Evolutionary conservation across 2,329 filamentous ascomycete genomes (phyloP), one percentile per base, ranked within the genome.

Genomic region (Penicillium psychrosexuale): DNA sequence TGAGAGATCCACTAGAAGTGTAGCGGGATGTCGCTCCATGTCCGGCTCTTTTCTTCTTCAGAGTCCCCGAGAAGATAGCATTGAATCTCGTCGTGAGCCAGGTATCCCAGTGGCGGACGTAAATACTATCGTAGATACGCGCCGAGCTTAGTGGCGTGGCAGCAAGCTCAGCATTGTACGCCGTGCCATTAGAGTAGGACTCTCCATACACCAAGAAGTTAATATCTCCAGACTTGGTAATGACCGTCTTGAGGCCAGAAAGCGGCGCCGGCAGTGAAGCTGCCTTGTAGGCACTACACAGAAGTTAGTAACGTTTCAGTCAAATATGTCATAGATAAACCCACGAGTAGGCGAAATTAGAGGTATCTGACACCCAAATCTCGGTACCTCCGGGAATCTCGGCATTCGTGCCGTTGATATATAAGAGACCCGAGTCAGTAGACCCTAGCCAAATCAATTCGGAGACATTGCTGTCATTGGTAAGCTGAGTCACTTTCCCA

Each of bases 41-140:
- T 61, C 27, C 49, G 64, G 34, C 45, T 56, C 56, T 60, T 17
- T 63, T 68, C 48, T 68, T 72, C 50, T 67, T 76, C 45, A 94
- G 70, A 5, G 82, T 81, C 31, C 86, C 86, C 30, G 90, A 89
- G 80, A 87, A 94, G 28, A 96, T 80, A 2, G 87, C 82, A 65
- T 86, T 87, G 58, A 82, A 84, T 65, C 89, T 86, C 43, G 85
- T 81, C 0, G 82, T 84, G 27, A 85, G 78, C 74, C 87, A 95
- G n/a, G 81, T 73, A 69, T 95, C 90, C 90, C 90, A 95, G 66
- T 95, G 89, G 13, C 90, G 83, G 28, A 90, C 88, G 66, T 90
- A 94, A 27, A 92, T 82, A 45, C 82, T 84, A 19, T 84, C 84
- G 71, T 94, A 94, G 22, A 91, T 81, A 64, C 83, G 86, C 28